Conservation (phyloP, 768 basidiomycete species). For the Psilocybe cyanescens region DNA sequence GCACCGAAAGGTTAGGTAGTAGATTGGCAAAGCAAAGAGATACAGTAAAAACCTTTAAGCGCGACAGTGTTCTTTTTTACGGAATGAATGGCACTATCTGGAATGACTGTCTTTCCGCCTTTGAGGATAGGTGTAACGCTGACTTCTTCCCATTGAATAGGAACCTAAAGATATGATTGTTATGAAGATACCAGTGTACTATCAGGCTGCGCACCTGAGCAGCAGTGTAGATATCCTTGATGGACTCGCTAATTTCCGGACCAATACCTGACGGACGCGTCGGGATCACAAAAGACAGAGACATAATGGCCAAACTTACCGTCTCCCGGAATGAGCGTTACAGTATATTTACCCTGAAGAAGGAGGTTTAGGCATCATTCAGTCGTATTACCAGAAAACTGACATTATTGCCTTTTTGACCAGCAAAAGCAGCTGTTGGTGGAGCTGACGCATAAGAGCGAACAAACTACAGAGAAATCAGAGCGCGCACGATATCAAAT, state of each 20-base stretch:
- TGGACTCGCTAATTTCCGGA: conserved; percentile 95
- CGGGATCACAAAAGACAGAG: conserved; percentile 8
- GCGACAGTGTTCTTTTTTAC: conserved; percentile 98
- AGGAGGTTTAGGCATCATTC: not conserved
- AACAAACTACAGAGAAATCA: conserved; percentile 40
- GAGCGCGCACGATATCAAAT: not conserved
- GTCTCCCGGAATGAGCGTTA: conserved; percentile 96
- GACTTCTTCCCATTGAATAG: conserved; percentile 99
- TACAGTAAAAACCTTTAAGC: conserved; percentile 74
- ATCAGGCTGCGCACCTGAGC: conserved; percentile 62
- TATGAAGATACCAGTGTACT: conserved; percentile 3
- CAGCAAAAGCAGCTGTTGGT: conserved; percentile 89
- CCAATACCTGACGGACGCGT: conserved; percentile 77
- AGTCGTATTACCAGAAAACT: conserved; percentile 32
- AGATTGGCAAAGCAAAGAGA: not conserved
- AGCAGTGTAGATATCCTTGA: conserved; percentile 90
- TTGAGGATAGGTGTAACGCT: conserved; percentile 93
- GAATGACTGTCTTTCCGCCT: conserved; percentile 96
- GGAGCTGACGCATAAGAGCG: conserved; percentile 75
- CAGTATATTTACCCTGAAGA: conserved; percentile 89
- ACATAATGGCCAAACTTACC: conserved; percentile 50
- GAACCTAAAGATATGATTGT: conserved; percentile 62
- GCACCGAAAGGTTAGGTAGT: conserved; percentile 1
- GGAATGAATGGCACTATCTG: conserved; percentile 86
- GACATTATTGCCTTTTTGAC: conserved; percentile 87